A percentile compares a stretch with the other conserved stretches of the same genome.
These are phyloP conservation scores for Brettanomyces sp. DNA, from an alignment of 805 yeast genomes.

Conservation along the genomic window DNA sequence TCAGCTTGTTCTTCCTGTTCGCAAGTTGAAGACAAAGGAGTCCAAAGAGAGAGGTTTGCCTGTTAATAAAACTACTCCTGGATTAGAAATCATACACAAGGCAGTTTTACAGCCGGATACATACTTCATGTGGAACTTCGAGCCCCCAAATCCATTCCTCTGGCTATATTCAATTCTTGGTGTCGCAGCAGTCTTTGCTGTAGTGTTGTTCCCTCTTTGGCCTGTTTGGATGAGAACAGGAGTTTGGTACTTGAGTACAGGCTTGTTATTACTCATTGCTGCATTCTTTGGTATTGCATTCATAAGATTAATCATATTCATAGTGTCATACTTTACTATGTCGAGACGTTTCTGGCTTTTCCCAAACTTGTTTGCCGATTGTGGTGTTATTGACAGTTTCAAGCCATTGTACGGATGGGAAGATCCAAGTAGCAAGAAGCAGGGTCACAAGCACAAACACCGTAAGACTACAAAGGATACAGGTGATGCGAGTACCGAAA, in stretches of 20 bases:
- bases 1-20: constrained; percentile 67
- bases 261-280: constrained; percentile 61
- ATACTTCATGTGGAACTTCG: constrained; percentile 79
- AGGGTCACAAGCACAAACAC: constrained; percentile 2
- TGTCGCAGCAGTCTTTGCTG: constrained; percentile 50
- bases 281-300: constrained; percentile 72
- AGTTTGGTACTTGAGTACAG: constrained; percentile 84
- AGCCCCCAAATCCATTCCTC: constrained; percentile 60
- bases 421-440: constrained; percentile 22
- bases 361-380: constrained; percentile 93
- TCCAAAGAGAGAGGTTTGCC: constrained; percentile 52
- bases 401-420: constrained; percentile 82
- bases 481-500: constrained; percentile 5
- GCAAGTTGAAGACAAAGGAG: constrained; percentile 61
- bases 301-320: constrained; percentile 62
- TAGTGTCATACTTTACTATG: constrained; percentile 45
- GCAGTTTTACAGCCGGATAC: constrained; percentile 56
- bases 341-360: constrained; percentile 88
- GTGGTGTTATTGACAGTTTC: constrained; percentile 89
- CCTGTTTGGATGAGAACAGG: constrained; percentile 82
- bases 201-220: constrained; percentile 89
- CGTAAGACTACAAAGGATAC: constrained; percentile 2
- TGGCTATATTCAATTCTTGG: constrained; percentile 55
- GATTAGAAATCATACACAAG: constrained; percentile 41
- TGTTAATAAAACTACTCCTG: constrained; percentile 56